Base-by-base conservation (phyloP, 352 stramenopile genomes). In the Globisporangium radiosum region DNA sequence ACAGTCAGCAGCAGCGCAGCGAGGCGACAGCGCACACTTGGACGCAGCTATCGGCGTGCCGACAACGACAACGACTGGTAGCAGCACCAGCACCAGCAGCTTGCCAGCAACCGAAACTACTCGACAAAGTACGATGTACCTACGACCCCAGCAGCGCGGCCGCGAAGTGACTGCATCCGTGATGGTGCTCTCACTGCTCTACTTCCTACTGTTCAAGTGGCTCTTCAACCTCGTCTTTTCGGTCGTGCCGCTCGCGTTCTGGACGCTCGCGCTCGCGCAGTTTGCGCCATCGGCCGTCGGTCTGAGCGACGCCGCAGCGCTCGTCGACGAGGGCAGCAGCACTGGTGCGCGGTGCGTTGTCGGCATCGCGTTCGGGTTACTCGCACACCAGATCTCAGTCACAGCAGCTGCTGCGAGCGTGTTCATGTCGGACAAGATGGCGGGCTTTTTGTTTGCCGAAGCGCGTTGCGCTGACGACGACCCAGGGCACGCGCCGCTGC, bases 201-300 rank as follows among this genome's bases (percentile, higher is more conserved):
- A 90, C 60, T 90, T 90, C 36, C 42, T 90, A 57, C 59, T 87
- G 49, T 87, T 90, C 69, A 84, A 85, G 54, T 78, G 72, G 62
- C 40, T 85, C 13, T 67, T 90, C 52, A 75, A 86, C 62, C 7
- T 88, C 52, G 57, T 86, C 25, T 86, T 88, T 52, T 75, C 74
- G 40, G 39, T 44, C 8, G 56, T 88, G 1, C 80, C 80, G 44
- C 54, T 90, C 11, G 1, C 58, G 44, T 54, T 88, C 19, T 90
- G 78, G 77, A 14, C 62, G 8, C 47, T 87, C 40, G 69, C 70
- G 19, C 36, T 77, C 13, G 63, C 59, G 39, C 75, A 88, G 38
- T 52, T 90, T 39, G 52, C 79, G 39, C 70, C 72, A 1, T 15
- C 55, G 5, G 55, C 64, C 40, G 45, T 47, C 1, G 66, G 59